A percentile compares a stretch with the other conserved stretches of the same genome.
phyloP scores from a whole-genome alignment of 192 early-diverging fungal species.

The Coemansia sp. region DNA sequence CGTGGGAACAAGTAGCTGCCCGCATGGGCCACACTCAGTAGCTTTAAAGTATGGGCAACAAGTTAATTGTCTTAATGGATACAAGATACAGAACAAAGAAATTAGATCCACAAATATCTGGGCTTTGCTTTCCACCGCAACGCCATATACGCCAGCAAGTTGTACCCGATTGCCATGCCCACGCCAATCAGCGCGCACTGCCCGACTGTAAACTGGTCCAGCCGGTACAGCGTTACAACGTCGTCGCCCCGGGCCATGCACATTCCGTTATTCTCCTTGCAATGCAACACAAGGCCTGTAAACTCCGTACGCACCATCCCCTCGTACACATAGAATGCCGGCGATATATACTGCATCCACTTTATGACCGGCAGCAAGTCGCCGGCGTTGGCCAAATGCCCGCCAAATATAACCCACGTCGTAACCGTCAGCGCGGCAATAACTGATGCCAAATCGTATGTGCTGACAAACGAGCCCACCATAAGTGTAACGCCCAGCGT shows the following conservation, averaged over 20 bases:
- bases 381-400: slow-evolving; percentile 52
- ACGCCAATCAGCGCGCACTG: slow-evolving; percentile 43
- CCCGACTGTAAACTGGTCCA: slow-evolving; percentile 46
- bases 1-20: slow-evolving; percentile 44
- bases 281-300: slow-evolving; percentile 41
- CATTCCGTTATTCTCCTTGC: slow-evolving; percentile 45
- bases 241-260: slow-evolving; percentile 52
- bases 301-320: slow-evolving; percentile 56
- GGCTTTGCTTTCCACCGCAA: slow-evolving; percentile 55
- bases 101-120: slow-evolving; percentile 45
- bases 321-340: slow-evolving; percentile 50
- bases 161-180: slow-evolving; percentile 41
- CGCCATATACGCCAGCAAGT: slow-evolving; percentile 43
- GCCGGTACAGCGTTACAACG: slow-evolving; percentile 46
- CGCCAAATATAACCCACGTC: slow-evolving; percentile 53
- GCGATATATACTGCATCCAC: slow-evolving; percentile 57
- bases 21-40: slow-evolving; percentile 30
- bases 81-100: slow-evolving; percentile 7
- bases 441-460: slow-evolving; percentile 47
- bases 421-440: slow-evolving; percentile 41
- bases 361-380: slow-evolving; percentile 48
- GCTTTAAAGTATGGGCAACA: neutral
- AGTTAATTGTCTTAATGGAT: neutral
- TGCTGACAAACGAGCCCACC: slow-evolving; percentile 46
- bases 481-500: slow-evolving; percentile 48